phyloP scores from a whole-genome alignment of 2,329 filamentous ascomycete species.

The Apiospora pterosperma region DNA sequence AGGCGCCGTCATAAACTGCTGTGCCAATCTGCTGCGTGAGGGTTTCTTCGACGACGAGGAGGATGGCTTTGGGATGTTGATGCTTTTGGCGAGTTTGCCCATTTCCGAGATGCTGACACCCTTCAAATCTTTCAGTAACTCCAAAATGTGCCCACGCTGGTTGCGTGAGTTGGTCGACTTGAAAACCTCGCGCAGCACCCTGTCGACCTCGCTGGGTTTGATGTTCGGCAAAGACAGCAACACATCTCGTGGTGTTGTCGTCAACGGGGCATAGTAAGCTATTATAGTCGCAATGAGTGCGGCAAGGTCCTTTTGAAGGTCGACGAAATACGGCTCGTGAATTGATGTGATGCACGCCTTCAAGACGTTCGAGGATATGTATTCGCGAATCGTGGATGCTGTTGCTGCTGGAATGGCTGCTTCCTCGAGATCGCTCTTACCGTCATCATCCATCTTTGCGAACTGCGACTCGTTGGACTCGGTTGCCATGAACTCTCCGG shows the following conservation, averaged over 20 bases:
- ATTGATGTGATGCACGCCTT: constrained; percentile 87
- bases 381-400: constrained; percentile 74
- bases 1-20: constrained; percentile 60
- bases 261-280: constrained; percentile 67
- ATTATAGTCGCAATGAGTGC: constrained; percentile 84
- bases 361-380: constrained; percentile 83
- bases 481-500: constrained; percentile 65
- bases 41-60: constrained; percentile 34
- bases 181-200: constrained; percentile 58
- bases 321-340: constrained; percentile 94
- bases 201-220: constrained; percentile 62
- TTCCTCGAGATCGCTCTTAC: constrained; percentile 26
- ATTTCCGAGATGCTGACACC: constrained; percentile 92
- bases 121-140: constrained; percentile 80
- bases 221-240: constrained; percentile 81
- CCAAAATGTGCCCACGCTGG: constrained; percentile 77
- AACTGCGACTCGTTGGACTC: constrained; percentile 3
- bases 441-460: constrained; percentile 2
- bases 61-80: constrained; percentile 24
- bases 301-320: constrained; percentile 89
- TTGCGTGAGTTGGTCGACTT: constrained; percentile 63
- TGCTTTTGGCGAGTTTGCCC: constrained; percentile 69
- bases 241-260: constrained; percentile 68
- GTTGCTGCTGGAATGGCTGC: constrained; percentile 50
- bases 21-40: constrained; percentile 57